Conservation (phyloP, 2,329 filamentous ascomycete species). For the Aspergillus sp. region DNA sequence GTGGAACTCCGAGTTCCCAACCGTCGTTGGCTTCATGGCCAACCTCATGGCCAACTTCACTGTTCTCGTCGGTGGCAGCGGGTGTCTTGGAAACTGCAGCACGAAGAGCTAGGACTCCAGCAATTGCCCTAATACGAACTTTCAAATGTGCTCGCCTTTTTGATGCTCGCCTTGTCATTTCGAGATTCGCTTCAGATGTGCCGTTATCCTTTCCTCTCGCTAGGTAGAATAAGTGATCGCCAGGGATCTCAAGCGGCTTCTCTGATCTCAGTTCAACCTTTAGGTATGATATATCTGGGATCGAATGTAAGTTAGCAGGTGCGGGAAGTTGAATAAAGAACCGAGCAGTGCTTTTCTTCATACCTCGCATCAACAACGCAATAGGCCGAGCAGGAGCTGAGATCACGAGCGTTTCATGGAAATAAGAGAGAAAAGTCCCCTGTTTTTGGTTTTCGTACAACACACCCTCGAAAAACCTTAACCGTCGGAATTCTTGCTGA, state of each 20-base stretch:
- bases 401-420: slow-evolving; percentile 1
- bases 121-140: slow-evolving; percentile 6
- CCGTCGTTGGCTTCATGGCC: neutral
- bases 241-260: neutral
- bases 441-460: neutral
- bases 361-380: slow-evolving; percentile 3
- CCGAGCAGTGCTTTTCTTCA: neutral
- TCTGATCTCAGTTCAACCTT: neutral
- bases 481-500: neutral
- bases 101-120: slow-evolving; percentile 5
- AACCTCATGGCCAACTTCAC: neutral
- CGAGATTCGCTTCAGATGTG: slow-evolving; percentile 4
- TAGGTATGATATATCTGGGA: slow-evolving; percentile 1
- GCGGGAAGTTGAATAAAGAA: neutral
- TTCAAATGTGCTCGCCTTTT: slow-evolving; percentile 6
- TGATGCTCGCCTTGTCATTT: neutral
- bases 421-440: neutral
- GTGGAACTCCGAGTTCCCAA: slow-evolving; percentile 5
- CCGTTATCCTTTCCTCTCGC: slow-evolving; percentile 1
- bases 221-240: slow-evolving; percentile 3
- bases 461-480: neutral
- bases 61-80: neutral
- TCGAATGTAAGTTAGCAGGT: neutral
- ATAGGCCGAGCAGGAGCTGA: neutral
- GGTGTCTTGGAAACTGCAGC: slow-evolving; percentile 9